Evolutionary conservation across 192 early-diverging fungal species (phyloP), one percentile per base, ranked within the genome.

Genomic region (Diversispora eburnea): DNA sequence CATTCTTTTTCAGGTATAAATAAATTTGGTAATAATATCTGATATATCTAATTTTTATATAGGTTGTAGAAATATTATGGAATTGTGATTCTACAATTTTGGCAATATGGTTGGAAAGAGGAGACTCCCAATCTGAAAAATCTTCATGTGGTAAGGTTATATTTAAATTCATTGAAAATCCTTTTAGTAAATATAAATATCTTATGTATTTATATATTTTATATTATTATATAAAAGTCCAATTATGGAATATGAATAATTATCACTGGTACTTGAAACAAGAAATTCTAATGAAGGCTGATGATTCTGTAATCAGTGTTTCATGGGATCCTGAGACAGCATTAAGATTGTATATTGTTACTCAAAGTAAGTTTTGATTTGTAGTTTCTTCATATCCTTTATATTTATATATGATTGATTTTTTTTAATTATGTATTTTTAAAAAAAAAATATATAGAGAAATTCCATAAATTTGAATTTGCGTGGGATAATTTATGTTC

Each of bases 221-320:
- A 17, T 54, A 54, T 54, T 13, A 17, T 17, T 17, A 54, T 54
- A 13, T 17, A 54, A 10, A 54, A 73, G 87, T 99, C 60, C 93
- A 99, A 77, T 83, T 99, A 61, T 99, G 95, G 94, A 82, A 91
- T 0, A 91, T 90, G 78, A 88, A 86, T 66, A 99, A 99, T 87
- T 99, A 99, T 81, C 87, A 97, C 78, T 99, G 94, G 91, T 97
- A 98, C 75, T 69, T 98, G 65, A 95, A 95, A 79, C 94, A 96
- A 80, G 91, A 96, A 66, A 83, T 96, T 17, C 76, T 82, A 0
- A 70, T 85, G 5, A 70, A 77, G 3, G 62, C 72, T 33, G 80
- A 80, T 13, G 78, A 80, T 41, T 71, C 77, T 17, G 73, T 86
- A 8, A 74, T 83, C 22, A 80, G 72, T n/a, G 77, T 95, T 9